These are phyloP conservation scores for Neckera pumila DNA, from an alignment of 225 moss, liverwort and hornwort genomes.

Conservation along the genomic window DNA sequence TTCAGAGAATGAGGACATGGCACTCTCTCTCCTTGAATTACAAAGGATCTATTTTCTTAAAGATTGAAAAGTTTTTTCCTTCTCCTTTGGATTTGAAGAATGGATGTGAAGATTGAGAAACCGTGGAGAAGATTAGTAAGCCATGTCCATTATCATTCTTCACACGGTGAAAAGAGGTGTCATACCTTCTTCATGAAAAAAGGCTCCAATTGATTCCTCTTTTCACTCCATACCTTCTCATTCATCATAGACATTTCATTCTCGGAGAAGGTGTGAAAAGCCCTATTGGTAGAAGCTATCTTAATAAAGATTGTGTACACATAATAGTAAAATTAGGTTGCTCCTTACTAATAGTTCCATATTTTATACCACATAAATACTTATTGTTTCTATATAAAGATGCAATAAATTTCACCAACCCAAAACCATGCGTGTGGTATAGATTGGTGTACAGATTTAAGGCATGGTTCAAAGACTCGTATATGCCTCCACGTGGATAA, in stretches of 20 bases:
- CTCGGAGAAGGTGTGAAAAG: fast-evolving
- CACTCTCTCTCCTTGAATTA: too few relatives aligned
- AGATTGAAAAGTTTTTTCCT: neutral
- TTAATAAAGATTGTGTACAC: neutral
- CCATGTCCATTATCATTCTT: neutral
- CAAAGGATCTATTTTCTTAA: fast-evolving
- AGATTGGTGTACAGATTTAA: fast-evolving
- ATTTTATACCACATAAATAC: neutral
- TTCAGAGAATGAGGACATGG: fast-evolving
- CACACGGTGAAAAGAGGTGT: fast-evolving
- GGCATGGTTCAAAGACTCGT: fast-evolving
- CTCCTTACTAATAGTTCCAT: fast-evolving
- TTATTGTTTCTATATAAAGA: fast-evolving
- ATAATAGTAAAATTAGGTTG: neutral
- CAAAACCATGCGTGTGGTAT: neutral
- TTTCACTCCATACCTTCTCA: neutral
- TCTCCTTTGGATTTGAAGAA: fast-evolving
- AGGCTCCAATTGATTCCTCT: neutral
- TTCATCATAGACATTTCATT: too few relatives aligned
- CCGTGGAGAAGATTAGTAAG: neutral
- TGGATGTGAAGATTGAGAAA: neutral
- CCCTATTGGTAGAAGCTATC: neutral
- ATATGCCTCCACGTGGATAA: fast-evolving
- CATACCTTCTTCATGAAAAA: neutral
- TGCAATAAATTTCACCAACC: neutral